Evolutionary conservation across 805 yeast species (phyloP).

Genomic region (Candida montana): DNA sequence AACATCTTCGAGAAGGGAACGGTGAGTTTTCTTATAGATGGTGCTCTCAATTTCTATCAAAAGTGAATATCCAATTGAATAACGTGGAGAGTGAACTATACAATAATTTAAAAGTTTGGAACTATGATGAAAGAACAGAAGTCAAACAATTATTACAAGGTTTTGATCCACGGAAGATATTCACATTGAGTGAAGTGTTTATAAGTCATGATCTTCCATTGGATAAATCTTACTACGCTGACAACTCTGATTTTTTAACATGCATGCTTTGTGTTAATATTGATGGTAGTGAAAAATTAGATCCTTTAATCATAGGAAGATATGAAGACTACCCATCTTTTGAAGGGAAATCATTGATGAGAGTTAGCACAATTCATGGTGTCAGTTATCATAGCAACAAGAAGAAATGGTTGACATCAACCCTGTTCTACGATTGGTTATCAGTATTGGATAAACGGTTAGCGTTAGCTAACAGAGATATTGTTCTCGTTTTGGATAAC

Average conservation of each 20-base stretch:
- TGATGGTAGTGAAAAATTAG: conserved; percentile 57
- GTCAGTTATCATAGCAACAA: conserved; percentile 54
- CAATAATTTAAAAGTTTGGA: conserved; percentile 52
- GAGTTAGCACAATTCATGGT: conserved; percentile 45
- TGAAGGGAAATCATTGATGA: conserved; percentile 34
- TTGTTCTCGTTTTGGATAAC: conserved; percentile 54
- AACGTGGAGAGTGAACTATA: conserved; percentile 41
- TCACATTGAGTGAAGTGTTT: conserved; percentile 57
- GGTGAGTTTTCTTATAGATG: conserved; percentile 64
- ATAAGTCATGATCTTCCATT: conserved; percentile 55
- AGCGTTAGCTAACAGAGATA: conserved; percentile 42
- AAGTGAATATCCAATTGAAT: conserved; percentile 46
- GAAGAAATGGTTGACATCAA: conserved; percentile 59
- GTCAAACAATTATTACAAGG: conserved; percentile 41
- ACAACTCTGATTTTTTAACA: conserved; percentile 39
- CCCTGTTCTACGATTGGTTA: conserved; percentile 57
- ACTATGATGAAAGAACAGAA: conserved; percentile 48
- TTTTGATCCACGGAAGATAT: conserved; percentile 47
- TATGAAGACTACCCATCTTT: conserved; percentile 43
- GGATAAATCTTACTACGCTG: conserved; percentile 47
- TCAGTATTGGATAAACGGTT: conserved; percentile 55
- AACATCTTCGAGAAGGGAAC: conserved; percentile 50
- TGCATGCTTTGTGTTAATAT: conserved; percentile 59
- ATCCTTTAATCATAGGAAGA: conserved; percentile 57
- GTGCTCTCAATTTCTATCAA: conserved; percentile 40